Evolutionary conservation across 176 grass and related monocot species (phyloP).

Genomic region (Chloris gayana): DNA sequence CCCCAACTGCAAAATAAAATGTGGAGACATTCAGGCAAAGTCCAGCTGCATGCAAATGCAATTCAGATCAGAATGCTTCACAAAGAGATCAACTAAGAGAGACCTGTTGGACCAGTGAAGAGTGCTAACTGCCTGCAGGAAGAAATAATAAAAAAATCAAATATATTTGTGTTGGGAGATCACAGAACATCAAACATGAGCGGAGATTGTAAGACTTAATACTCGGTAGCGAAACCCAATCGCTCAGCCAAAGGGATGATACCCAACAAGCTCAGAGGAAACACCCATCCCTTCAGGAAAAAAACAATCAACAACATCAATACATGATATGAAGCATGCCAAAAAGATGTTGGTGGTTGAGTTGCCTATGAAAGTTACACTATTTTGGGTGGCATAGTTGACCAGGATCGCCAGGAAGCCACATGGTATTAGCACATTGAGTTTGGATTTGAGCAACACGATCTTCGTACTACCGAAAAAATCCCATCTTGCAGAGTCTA

Average conservation of each 20-base stretch:
- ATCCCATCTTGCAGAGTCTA: slow-evolving; percentile 1
- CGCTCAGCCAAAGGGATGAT: slow-evolving; percentile 87
- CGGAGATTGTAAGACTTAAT: slow-evolving; percentile 22
- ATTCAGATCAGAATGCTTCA: slow-evolving; percentile 37
- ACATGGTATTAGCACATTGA: slow-evolving; percentile 70
- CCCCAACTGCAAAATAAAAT: slow-evolving; percentile 51
- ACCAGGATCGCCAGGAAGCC: slow-evolving; percentile 62
- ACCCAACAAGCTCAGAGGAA: slow-evolving; percentile 67
- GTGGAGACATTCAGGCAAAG: neutral
- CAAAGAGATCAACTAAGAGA: slow-evolving; percentile 18
- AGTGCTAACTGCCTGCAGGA: slow-evolving; percentile 65
- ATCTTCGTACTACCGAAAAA: slow-evolving; percentile 50
- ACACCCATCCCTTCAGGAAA: slow-evolving; percentile 62
- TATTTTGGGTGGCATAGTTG: slow-evolving; percentile 42
- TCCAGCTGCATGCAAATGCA: neutral
- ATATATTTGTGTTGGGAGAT: slow-evolving; percentile 18
- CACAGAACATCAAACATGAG: neutral
- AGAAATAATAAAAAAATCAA: slow-evolving; percentile 25
- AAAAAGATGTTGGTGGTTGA: neutral
- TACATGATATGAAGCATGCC: slow-evolving; percentile 4
- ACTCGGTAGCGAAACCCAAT: slow-evolving; percentile 70
- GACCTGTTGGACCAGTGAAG: slow-evolving; percentile 83
- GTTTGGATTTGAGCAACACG: slow-evolving; percentile 61
- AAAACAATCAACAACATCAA: neutral
- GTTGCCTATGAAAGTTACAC: slow-evolving; percentile 36